These are phyloP conservation scores for Aspergillus sp. DNA, from an alignment of 2,329 filamentous ascomycete genomes.

Conservation along the genomic window DNA sequence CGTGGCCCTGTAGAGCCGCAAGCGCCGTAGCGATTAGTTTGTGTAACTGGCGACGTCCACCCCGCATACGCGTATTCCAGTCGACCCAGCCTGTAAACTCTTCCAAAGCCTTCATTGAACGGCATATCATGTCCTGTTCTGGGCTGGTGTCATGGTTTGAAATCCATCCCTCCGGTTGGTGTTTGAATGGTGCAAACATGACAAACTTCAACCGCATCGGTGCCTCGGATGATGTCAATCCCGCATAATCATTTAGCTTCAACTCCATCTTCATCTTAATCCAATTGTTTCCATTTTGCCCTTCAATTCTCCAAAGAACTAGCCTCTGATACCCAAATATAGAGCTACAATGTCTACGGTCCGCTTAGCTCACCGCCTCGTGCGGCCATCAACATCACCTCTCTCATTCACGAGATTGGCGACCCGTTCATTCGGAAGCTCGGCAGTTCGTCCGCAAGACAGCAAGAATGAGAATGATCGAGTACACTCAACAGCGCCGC, in stretches of 20 bases:
- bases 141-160: slow-evolving; percentile 10
- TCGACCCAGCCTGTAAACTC: neutral
- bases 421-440: slow-evolving; percentile 32
- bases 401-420: slow-evolving; percentile 25
- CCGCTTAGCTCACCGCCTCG: slow-evolving; percentile 46
- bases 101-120: neutral
- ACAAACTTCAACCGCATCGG: slow-evolving; percentile 31
- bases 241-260: slow-evolving; percentile 14
- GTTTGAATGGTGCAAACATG: slow-evolving; percentile 31
- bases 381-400: slow-evolving; percentile 37
- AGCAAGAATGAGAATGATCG: slow-evolving; percentile 51
- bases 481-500: slow-evolving; percentile 53
- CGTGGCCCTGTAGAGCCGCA: neutral
- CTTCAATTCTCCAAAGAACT: neutral
- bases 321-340: neutral
- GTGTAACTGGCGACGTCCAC: neutral
- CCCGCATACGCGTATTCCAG: neutral
- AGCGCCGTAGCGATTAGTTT: neutral
- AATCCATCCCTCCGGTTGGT: slow-evolving; percentile 15
- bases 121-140: neutral
- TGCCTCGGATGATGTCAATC: slow-evolving; percentile 40
- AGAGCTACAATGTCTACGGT: slow-evolving; percentile 46
- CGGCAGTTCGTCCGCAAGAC: slow-evolving; percentile 31
- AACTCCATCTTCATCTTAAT: neutral
- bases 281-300: neutral